phyloP scores from a whole-genome alignment of 2,329 filamentous ascomycete genomes.

The Penicillium olsonii region DNA sequence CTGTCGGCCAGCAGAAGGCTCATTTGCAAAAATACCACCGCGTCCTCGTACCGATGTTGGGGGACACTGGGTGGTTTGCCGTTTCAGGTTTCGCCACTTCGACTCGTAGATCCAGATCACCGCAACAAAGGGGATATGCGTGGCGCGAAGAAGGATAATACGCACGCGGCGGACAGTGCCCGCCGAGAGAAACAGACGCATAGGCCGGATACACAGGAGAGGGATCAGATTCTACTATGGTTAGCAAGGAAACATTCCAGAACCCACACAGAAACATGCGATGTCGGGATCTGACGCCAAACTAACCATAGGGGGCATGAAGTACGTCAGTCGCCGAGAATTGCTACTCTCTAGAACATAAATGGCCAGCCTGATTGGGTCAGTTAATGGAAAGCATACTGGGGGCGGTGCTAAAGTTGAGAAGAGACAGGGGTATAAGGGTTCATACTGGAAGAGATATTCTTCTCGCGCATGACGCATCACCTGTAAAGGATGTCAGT shows the following conservation, averaged over 20 bases:
- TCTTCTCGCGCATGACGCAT: constrained; percentile 63
- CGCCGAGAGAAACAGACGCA: constrained; percentile 58
- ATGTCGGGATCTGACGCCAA: constrained; percentile 5
- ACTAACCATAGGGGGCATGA: constrained; percentile 49
- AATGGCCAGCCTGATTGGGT: constrained; percentile 39
- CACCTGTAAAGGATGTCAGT: constrained; percentile 44
- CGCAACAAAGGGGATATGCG: constrained; percentile 59
- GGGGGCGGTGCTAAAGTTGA: background rate
- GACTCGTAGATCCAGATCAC: constrained; percentile 59
- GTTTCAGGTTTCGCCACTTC: constrained; percentile 27
- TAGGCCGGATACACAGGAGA: constrained; percentile 56
- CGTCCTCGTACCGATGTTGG: constrained; percentile 23
- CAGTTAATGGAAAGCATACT: constrained; percentile 8
- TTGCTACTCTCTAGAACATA: constrained; percentile 50
- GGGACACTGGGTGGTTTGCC: constrained; percentile 19
- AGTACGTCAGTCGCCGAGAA: constrained; percentile 49
- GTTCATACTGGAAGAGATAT: constrained; percentile 59
- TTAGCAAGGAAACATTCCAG: constrained; percentile 16
- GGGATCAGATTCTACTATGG: constrained; percentile 58
- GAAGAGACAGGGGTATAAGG: background rate
- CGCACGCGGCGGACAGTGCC: constrained; percentile 56
- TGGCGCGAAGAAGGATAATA: constrained; percentile 60
- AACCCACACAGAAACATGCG: constrained; percentile 9
- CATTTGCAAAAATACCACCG: constrained; percentile 22
- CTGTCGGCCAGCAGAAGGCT: constrained; percentile 27